These are phyloP conservation scores for Artemisia argyi DNA, from an alignment of 129 eudicot species.

Conservation along the genomic window DNA sequence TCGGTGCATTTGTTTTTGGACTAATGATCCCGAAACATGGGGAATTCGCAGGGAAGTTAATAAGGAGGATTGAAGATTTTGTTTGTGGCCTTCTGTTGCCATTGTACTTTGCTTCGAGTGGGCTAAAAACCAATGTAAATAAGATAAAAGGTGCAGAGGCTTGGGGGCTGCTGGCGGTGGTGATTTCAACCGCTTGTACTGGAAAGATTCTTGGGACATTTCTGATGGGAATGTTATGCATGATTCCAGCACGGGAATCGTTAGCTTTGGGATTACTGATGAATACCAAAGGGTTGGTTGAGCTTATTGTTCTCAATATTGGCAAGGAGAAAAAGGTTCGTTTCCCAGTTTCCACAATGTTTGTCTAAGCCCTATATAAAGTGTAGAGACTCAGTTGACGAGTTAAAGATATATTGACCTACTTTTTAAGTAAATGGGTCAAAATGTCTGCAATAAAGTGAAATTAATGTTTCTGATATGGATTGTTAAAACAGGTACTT, in stretches of 20 bases:
- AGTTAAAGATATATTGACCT: not conserved
- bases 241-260: slow-evolving; percentile 56
- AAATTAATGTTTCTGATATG: not conserved
- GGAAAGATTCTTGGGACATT: slow-evolving; percentile 74
- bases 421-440: not conserved
- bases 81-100: slow-evolving; percentile 67
- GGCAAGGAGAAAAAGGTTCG: slow-evolving; percentile 77
- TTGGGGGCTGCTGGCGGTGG: slow-evolving; percentile 72
- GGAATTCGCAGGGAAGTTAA: slow-evolving; percentile 48
- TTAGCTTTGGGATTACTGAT: slow-evolving; percentile 62
- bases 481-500: slow-evolving; percentile 46
- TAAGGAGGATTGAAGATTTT: slow-evolving; percentile 61
- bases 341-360: not conserved
- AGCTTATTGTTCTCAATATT: slow-evolving; percentile 74
- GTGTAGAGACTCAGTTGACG: not conserved
- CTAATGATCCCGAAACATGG: slow-evolving; percentile 59
- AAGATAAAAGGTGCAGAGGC: slow-evolving; percentile 42
- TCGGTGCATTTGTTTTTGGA: slow-evolving; percentile 76
- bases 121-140: slow-evolving; percentile 61
- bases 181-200: slow-evolving; percentile 58
- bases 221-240: slow-evolving; percentile 46
- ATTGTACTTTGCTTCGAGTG: slow-evolving; percentile 75
- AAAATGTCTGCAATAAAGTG: not conserved
- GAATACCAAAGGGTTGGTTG: slow-evolving; percentile 88
- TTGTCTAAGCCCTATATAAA: not conserved